Conservation (phyloP, 2,329 filamentous ascomycete species). For the Aspergillus transmontanensis region DNA sequence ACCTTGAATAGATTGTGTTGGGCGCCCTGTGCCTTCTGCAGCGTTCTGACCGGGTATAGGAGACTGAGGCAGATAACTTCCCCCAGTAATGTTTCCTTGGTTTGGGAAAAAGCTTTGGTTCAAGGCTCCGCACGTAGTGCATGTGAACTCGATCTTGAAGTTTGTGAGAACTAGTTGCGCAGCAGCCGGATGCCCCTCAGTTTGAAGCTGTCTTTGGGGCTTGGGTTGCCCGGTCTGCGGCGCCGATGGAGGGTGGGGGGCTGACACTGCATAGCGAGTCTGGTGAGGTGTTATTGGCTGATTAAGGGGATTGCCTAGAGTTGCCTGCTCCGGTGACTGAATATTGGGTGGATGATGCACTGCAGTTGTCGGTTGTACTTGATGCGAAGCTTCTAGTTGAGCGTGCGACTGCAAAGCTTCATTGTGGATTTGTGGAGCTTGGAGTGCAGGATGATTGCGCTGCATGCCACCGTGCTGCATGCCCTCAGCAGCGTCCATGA, state of each 20-base stretch:
- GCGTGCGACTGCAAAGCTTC: constrained; percentile 22
- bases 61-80: constrained; percentile 30
- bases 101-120: constrained; percentile 44
- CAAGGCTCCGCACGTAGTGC: constrained; percentile 39
- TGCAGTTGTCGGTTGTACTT: constrained; percentile 17
- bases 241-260: constrained; percentile 21
- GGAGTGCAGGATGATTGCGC: constrained; percentile 21
- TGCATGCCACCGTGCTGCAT: constrained; percentile 27
- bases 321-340: constrained; percentile 24
- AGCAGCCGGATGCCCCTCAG: constrained; percentile 28
- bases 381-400: constrained; percentile 16
- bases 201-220: constrained; percentile 25
- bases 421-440: constrained; percentile 21
- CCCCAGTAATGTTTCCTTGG: constrained; percentile 38
- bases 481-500: constrained; percentile 29
- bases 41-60: constrained; percentile 22
- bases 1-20: constrained; percentile 22
- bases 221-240: constrained; percentile 26
- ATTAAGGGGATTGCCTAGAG: constrained; percentile 25
- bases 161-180: constrained; percentile 38
- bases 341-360: constrained; percentile 25
- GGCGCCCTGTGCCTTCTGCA: constrained; percentile 21
- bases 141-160: constrained; percentile 45
- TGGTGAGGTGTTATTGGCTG: constrained; percentile 28
- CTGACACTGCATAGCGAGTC: constrained; percentile 24